Percentiles rank a stretch among this genome's conserved stretches.
These are phyloP conservation scores for Jacaranda mimosifolia DNA, from an alignment of 257 asterid genomes.

Conservation along the genomic window DNA sequence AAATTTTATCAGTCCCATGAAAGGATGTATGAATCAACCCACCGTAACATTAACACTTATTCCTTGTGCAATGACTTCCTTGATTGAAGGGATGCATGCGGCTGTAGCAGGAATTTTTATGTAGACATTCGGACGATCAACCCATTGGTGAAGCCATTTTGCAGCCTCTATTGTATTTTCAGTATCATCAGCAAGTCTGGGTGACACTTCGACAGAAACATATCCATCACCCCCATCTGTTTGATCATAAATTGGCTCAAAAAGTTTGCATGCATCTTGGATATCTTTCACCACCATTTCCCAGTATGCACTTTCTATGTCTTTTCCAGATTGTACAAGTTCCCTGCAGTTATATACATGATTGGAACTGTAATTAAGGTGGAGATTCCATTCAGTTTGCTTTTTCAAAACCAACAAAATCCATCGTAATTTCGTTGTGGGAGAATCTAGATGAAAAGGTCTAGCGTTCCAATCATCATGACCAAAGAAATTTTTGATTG, in stretches of 20 bases:
- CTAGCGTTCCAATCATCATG: not conserved
- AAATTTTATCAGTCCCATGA: constrained; percentile 22
- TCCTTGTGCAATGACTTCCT: constrained; percentile 95
- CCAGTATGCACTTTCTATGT: constrained; percentile 94
- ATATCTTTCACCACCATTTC: constrained; percentile 98
- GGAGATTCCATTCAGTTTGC: not conserved
- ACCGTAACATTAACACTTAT: constrained; percentile 97
- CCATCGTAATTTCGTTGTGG: constrained; percentile 16
- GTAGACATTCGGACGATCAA: constrained; percentile 86
- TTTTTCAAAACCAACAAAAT: constrained; percentile 15
- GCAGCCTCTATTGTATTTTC: constrained; percentile 90
- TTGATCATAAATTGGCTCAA: constrained; percentile 85
- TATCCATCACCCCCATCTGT: constrained; percentile 96
- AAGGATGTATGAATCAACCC: constrained; percentile 45
- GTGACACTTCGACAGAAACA: constrained; percentile 99
- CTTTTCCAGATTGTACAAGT: constrained; percentile 90
- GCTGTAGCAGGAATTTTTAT: constrained; percentile 98
- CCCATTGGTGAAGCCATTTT: constrained; percentile 93
- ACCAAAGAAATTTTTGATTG: not conserved
- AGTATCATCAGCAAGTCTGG: constrained; percentile 95
- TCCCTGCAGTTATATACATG: constrained; percentile 61
- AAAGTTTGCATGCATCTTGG: constrained; percentile 99
- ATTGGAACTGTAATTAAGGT: constrained; percentile 6
- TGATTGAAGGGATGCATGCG: constrained; percentile 94
- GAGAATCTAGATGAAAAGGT: not conserved